Base-by-base conservation (phyloP, 2,329 filamentous ascomycete genomes). In the Alternaria sp. region DNA sequence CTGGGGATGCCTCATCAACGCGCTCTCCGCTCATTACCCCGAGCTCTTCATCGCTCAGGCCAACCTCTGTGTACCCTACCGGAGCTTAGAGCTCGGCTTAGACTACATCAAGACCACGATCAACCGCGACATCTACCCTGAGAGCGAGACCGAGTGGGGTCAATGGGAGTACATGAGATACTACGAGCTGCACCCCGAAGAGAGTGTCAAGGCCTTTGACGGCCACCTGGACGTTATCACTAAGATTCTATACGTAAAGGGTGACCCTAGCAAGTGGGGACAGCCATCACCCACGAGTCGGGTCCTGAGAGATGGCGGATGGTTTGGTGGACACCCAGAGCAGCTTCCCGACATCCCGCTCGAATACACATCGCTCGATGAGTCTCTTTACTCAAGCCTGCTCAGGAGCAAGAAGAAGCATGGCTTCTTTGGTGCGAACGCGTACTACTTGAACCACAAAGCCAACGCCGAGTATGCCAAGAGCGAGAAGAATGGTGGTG, bases 111-210 rank as follows among this genome's bases (percentile, higher is more conserved):
- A 81, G 12, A 70, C 74, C 3, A 57, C 74, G 3, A 68, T 82
- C 7, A 79, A 85, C 65, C 79, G 83, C 10, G 77, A 81, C 0
- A 52, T 83, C 10, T 85, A 85, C 62, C 83, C 83, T 0, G 74
- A 70, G 16, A 78, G 80, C 30, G 53, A 83, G 62, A 83, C 77
- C 46, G 75, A 78, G 2, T 74, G 69, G 40, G 78, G 77, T 5
- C 78, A 78, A 55, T 80, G 72, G 68, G 67, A 73, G 4, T 80
- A 80, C 63, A 69, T 74, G 62, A 60, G 57, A 14, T 77, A 71
- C 63, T 78, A 80, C 57, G 69, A 75, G 40, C 45, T 65, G 5
- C n/a, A 70, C 9, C 52, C 69, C 1, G 69, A 67, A 7, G 27
- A 63, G 16, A 63, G 56, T 36, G 51, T 60, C n/a, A 60, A 64